A percentile compares a stretch with the other conserved stretches of the same genome.
phyloP scores from a whole-genome alignment of 108 stramenopile species.

The Cyclotella sp. region DNA sequence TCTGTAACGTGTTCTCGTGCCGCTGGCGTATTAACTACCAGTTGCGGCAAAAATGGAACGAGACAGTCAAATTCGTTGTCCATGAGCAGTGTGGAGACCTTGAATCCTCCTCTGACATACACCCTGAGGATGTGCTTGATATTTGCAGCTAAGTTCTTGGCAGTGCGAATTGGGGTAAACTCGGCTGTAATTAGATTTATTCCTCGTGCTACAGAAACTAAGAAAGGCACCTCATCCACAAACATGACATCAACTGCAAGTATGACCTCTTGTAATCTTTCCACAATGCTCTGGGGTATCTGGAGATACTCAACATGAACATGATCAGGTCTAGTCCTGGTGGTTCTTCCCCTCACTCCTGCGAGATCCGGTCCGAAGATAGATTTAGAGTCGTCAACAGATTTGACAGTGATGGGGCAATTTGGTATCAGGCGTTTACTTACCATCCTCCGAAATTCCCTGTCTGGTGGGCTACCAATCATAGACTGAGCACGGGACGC shows the following conservation, averaged over 20 bases:
- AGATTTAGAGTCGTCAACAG: neutral
- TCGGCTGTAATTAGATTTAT: conserved; percentile 5
- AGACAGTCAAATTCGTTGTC: neutral
- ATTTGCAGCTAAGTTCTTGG: neutral
- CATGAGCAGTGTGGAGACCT: neutral
- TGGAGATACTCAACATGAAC: neutral
- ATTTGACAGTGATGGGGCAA: neutral
- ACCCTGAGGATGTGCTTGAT: neutral
- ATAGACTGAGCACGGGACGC: neutral
- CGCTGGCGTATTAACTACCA: conserved; percentile 6
- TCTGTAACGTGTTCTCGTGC: conserved; percentile 1
- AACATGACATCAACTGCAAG: neutral
- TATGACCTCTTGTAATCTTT: neutral
- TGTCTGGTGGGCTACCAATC: neutral
- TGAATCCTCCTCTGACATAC: neutral
- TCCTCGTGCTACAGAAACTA: neutral
- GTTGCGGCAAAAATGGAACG: neutral
- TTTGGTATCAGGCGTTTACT: too few species aligned
- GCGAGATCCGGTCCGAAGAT: too few species aligned
- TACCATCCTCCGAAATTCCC: too few species aligned
- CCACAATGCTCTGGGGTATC: neutral
- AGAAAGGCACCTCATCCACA: neutral
- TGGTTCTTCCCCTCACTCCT: too few species aligned
- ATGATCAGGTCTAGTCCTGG: neutral
- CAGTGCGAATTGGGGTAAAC: neutral